Evolutionary conservation across 257 asterid genomes (phyloP).

Genomic region (Fraxinus pennsylvanica): DNA sequence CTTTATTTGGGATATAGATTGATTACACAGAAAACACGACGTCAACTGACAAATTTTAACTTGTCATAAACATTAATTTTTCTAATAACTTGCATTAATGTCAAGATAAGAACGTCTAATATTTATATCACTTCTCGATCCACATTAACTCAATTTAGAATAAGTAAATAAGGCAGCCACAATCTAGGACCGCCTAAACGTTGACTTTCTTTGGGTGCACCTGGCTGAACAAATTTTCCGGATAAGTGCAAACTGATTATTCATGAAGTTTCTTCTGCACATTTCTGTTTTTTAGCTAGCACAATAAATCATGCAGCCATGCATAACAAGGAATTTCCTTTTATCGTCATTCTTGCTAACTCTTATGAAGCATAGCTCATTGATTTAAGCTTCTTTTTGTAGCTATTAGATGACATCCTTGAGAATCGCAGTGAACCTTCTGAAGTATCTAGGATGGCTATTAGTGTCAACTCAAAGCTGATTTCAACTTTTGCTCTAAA

Average conservation of each 20-base stretch:
- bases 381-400: slow-evolving; percentile 11
- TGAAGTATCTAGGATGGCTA: slow-evolving; percentile 72
- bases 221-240: background rate
- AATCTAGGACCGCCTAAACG: background rate
- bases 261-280: background rate
- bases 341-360: background rate
- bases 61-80: background rate
- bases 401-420: slow-evolving; percentile 69
- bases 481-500: slow-evolving; percentile 63
- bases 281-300: background rate
- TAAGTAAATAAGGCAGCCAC: background rate
- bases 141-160: too few species aligned
- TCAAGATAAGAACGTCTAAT: background rate
- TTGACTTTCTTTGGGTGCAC: background rate
- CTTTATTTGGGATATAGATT: background rate
- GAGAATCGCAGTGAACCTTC: slow-evolving; percentile 58
- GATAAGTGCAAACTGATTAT: background rate
- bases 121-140: background rate
- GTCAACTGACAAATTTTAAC: background rate
- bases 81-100: background rate
- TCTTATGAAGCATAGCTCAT: background rate
- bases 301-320: background rate
- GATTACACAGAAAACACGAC: background rate
- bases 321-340: background rate
- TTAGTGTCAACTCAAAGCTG: slow-evolving; percentile 61